Base-by-base conservation (phyloP, 2,329 filamentous ascomycete genomes). In the Monosporascus sp. region DNA sequence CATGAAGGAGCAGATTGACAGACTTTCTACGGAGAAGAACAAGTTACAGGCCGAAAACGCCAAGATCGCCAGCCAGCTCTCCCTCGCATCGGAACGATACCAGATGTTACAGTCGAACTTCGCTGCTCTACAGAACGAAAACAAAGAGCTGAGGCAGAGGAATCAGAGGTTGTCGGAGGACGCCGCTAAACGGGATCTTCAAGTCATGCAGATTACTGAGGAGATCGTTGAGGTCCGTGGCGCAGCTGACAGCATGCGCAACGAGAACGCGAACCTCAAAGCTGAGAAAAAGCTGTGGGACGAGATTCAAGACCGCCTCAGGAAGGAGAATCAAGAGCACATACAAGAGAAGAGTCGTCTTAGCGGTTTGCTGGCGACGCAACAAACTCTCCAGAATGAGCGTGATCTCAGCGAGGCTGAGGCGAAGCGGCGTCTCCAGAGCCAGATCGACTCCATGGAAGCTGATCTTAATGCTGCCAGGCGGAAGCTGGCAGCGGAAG, bases 211-310 rank as follows among this genome's bases (percentile, higher is more conserved):
- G 70, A 88, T 93, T 27, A 91, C 90, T 0, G 93, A 97, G 70
- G 93, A 99, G 62, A 80, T 97, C 6, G 85, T 97, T 9, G 94
- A 97, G 68, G 85, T 88, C 5, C 88, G 86, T 67, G 88, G 88
- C 35, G 74, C 93, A 50, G 77, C 89, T 3, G 93, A 99, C 65
- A 92, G 90, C 64, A 82, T 97, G 70, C 88, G 91, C 50, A 91
- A 90, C 59, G 94, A 99, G 68, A 90, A 87, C 51, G 87, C 91
- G 17, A 97, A 97, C 65, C 81, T 97, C 37, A 96, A 96, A 69
- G 92, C 93, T 0, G 93, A 97, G 70, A 96, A 96, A 73, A 88
- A 90, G 38, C 78, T 99, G 9, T 96, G 89, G 88, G 96, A 94
- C 74, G 90, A 88, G 52, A 96, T 97, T 37, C 92, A 97, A 67